Base-by-base conservation (phyloP, 2,329 filamentous ascomycete genomes). In the Pezicula carpinea region DNA sequence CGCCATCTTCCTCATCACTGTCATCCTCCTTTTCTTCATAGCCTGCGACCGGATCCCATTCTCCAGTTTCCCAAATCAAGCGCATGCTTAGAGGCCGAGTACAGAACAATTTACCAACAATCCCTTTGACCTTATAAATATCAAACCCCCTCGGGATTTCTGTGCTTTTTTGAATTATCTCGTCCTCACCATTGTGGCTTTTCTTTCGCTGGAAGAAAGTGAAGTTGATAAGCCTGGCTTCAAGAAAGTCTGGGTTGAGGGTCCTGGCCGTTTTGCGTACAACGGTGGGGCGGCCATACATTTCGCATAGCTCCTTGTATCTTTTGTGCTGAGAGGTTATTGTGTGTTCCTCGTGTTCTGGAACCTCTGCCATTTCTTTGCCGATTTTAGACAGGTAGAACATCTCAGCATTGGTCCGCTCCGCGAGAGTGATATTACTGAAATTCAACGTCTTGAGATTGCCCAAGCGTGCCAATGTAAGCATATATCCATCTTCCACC, bases 321-420 rank as follows among this genome's bases (percentile, higher is more conserved):
- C 89, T 77, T 6, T 82, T 83, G 65, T 97, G 90, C 3, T 70
- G 67, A 0, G 64, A 66, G 3, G 87, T 63, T 0, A 95, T 75
- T 1, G 69, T 68, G 1, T 66, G 67, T 54, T 83, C 76, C 2
- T 71, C 66, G 3, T 65, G 66, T 47, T 79, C 74, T 0, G 80
- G 70, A 0, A 80, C 76, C 3, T 74, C 69, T 1, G 82, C 76
- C 33, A 96, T 72, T 62, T 93, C 87, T 52, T 82, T 83, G 10
- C 79, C 87, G 48, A 96, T 93, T 45, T 87, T 79, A 1, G 85
- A 88, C 10, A 97, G 79, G 64, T 99, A 99, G 65, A 95, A 99
- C 60, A 92, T 84, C 58, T 97, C 93, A 4, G 90, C 90, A 60
- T 97, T 93, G 45, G 81, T 75, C 15, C 92, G 82, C 64, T 97